phyloP scores from a whole-genome alignment of 805 yeast genomes.

The Teunomyces tritomae region DNA sequence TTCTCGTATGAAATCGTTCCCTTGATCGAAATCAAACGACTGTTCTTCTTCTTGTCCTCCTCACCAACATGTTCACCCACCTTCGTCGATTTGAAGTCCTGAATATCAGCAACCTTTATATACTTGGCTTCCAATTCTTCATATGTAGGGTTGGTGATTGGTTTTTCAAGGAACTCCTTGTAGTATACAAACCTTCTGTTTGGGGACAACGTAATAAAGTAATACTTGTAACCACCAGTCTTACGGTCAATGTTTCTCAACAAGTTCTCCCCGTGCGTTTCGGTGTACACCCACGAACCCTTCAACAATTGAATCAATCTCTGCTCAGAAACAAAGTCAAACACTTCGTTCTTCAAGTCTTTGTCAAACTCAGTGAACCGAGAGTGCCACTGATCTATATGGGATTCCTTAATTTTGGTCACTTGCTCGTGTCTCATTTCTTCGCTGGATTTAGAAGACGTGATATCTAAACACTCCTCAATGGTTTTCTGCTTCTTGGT shows the following conservation, averaged over 20 bases:
- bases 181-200: constrained; percentile 59
- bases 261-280: constrained; percentile 44
- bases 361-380: constrained; percentile 49
- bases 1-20: constrained; percentile 59
- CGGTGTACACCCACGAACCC: constrained; percentile 80
- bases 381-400: constrained; percentile 42
- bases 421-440: constrained; percentile 58
- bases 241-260: constrained; percentile 22
- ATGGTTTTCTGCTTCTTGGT: constrained; percentile 21
- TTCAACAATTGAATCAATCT: constrained; percentile 66
- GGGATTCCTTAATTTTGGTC: constrained; percentile 33
- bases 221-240: constrained; percentile 34
- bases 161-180: constrained; percentile 53
- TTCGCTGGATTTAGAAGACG: constrained; percentile 42
- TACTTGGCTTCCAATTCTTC: constrained; percentile 54
- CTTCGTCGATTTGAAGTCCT: constrained; percentile 49
- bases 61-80: constrained; percentile 42
- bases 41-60: constrained; percentile 41
- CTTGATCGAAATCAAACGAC: constrained; percentile 50
- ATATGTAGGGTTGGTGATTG: constrained; percentile 50
- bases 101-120: constrained; percentile 52
- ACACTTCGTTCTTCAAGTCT: constrained; percentile 53
- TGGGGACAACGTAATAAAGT: constrained; percentile 63
- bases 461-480: constrained; percentile 45
- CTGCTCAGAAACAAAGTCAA: constrained; percentile 72